phyloP scores from a whole-genome alignment of 805 yeast genomes.

The Sporopachydermia lactativora region DNA sequence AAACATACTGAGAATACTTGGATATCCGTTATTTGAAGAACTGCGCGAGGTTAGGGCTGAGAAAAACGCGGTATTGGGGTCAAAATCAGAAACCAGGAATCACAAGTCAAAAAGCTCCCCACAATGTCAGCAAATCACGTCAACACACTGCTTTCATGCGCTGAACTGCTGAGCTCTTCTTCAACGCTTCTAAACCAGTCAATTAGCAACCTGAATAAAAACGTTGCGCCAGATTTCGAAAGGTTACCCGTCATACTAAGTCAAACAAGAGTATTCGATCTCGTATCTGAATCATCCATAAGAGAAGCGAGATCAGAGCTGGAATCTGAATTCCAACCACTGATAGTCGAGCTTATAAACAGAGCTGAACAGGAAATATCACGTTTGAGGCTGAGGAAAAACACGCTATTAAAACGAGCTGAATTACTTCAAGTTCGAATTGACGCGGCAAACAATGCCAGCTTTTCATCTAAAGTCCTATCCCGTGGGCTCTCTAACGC shows the following conservation, averaged over 20 bases:
- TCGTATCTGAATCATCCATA: neutral
- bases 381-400: neutral
- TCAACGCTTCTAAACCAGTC: neutral
- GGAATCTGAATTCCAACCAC: slow-evolving; percentile 1
- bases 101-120: too few relatives aligned
- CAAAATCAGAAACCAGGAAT: too few relatives aligned
- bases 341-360: neutral
- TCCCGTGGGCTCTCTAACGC: neutral
- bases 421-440: neutral
- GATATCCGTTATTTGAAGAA: too few relatives aligned
- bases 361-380: neutral
- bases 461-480: neutral
- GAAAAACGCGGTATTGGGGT: too few relatives aligned
- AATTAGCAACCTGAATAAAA: slow-evolving; percentile 1
- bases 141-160: slow-evolving; percentile 1
- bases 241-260: neutral
- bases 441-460: neutral
- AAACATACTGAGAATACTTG: too few relatives aligned
- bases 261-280: slow-evolving; percentile 1
- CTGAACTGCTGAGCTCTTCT: neutral
- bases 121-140: neutral
- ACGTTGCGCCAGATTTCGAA: neutral
- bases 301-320: neutral
- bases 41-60: too few relatives aligned
- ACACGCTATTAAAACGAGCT: neutral